Percentiles rank a stretch among this genome's conserved stretches.
Evolutionary conservation across 768 basidiomycete genomes (phyloP).

Genomic region (Tricholoma saponaceum): DNA sequence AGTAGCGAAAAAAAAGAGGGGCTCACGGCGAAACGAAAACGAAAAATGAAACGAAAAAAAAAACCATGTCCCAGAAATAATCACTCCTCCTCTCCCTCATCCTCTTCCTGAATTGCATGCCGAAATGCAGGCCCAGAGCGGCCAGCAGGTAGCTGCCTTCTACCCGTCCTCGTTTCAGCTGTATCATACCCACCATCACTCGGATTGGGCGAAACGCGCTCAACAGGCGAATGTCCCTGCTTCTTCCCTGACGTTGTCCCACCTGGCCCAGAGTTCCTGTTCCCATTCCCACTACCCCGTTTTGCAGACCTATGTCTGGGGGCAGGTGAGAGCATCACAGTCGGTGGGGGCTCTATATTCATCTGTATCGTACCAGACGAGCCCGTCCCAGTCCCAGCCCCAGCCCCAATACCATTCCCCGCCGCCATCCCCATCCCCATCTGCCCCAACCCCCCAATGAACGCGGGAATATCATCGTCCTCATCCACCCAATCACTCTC

Average conservation of each 20-base stretch:
- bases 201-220: constrained; percentile 58
- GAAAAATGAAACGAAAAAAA: constrained; percentile 2
- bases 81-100: constrained; percentile 78
- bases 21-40: background rate
- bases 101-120: constrained; percentile 79
- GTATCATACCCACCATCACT: constrained; percentile 45
- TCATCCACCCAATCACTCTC: constrained; percentile 90
- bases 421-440: constrained; percentile 27
- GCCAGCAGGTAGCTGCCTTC: constrained; percentile 66
- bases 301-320: constrained; percentile 41
- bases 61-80: constrained; percentile 1
- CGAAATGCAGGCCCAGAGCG: constrained; percentile 69
- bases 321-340: constrained; percentile 48
- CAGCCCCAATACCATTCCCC: constrained; percentile 80
- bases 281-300: constrained; percentile 25
- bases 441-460: constrained; percentile 80
- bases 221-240: constrained; percentile 55
- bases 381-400: constrained; percentile 5
- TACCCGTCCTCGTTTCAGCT: constrained; percentile 44
- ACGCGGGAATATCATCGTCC: constrained; percentile 70
- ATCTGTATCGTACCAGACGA: constrained; percentile 21
- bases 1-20: background rate
- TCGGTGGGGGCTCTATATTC: constrained; percentile 26
- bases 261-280: constrained; percentile 18
- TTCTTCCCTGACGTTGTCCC: constrained; percentile 29